Conservation (phyloP, 2,329 filamentous ascomycete species). For the Ophiostoma ulmi region DNA sequence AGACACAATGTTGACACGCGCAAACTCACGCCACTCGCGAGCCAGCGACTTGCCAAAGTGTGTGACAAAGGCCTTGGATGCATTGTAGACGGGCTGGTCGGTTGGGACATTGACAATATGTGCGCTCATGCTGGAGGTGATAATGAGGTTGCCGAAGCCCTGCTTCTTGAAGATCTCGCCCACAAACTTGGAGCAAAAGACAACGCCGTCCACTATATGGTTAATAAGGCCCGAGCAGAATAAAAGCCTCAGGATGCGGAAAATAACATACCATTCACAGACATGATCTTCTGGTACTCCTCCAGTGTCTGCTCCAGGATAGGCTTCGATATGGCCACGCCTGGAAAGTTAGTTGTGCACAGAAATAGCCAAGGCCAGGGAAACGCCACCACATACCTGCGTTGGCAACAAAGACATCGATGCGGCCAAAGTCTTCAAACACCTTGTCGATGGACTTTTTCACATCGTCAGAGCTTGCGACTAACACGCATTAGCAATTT, state of each 20-base stretch:
- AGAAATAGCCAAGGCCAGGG: background rate
- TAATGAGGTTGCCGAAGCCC: slow-evolving; percentile 66
- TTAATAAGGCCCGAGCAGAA: background rate
- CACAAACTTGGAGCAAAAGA: slow-evolving; percentile 7
- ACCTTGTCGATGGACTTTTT: slow-evolving; percentile 46
- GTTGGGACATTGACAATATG: slow-evolving; percentile 74
- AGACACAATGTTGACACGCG: slow-evolving; percentile 7
- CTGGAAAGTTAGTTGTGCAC: background rate
- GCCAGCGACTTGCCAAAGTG: slow-evolving; percentile 15
- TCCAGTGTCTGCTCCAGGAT: slow-evolving; percentile 2
- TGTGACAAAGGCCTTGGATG: slow-evolving; percentile 51
- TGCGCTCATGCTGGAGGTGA: slow-evolving; percentile 71
- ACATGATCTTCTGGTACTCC: slow-evolving; percentile 4
- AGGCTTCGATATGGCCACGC: background rate
- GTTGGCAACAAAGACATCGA: slow-evolving; percentile 76
- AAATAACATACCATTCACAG: background rate
- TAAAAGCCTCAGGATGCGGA: too few relatives aligned
- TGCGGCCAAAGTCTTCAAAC: slow-evolving; percentile 61
- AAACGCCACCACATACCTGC: slow-evolving; percentile 44
- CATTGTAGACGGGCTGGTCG: slow-evolving; percentile 67
- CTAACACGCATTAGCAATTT: background rate
- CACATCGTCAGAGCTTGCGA: slow-evolving; percentile 44
- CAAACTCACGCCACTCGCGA: slow-evolving; percentile 9
- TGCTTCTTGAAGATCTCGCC: slow-evolving; percentile 33
- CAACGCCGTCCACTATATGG: background rate